Base-by-base conservation (phyloP, 2,329 filamentous ascomycete genomes). In the Ascochyta koolunga region DNA sequence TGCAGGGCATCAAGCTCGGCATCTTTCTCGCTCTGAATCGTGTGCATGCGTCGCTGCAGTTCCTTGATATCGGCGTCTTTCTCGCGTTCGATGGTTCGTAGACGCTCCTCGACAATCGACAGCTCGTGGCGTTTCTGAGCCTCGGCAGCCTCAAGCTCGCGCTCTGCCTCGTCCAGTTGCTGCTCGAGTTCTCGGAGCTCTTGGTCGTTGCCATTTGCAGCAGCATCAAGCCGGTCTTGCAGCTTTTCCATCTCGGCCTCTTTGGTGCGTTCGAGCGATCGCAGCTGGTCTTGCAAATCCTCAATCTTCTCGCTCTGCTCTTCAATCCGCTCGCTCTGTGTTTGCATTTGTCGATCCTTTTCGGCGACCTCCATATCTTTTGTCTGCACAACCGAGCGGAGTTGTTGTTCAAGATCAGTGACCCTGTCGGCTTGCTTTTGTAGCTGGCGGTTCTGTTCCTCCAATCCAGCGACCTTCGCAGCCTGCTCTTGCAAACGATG, bases 181-280 rank as follows among this genome's bases (percentile, higher is more conserved):
- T 73, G 59, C 42, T 79, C 73, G 7, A 79, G 67, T 15, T 76
- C 72, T 18, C 83, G 83, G 25, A 92, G 72, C 39, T 78, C 77
- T 33, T 72, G 70, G 50, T 85, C 79, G 44, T 69, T 75, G 27
- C 63, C 67, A 6, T 71, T 65, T 16, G 74, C 69, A 1, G 73
- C 70, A 31, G 70, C 66, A 18, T 78, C 74, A 4, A 80, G 67
- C 56, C 73, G 73, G 16, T 73, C 69, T 42, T 76, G 72, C 37
- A 81, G 60, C 3, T 66, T 65, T 27, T 79, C 72, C 44, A 80
- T 65, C 60, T 81, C 77, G 24, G 73, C 69, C 39, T 78, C 76
- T 24, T 78, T 76, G 29, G 76, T 69, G 7, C 54, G 61, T 31
- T 65, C 60, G 13, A 67, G 33, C 10, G 60, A 52, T 16, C 61